A percentile compares a stretch with the other conserved stretches of the same genome.
phyloP scores from a whole-genome alignment of 2,329 filamentous ascomycete species.

The Lecanicillium sp. region DNA sequence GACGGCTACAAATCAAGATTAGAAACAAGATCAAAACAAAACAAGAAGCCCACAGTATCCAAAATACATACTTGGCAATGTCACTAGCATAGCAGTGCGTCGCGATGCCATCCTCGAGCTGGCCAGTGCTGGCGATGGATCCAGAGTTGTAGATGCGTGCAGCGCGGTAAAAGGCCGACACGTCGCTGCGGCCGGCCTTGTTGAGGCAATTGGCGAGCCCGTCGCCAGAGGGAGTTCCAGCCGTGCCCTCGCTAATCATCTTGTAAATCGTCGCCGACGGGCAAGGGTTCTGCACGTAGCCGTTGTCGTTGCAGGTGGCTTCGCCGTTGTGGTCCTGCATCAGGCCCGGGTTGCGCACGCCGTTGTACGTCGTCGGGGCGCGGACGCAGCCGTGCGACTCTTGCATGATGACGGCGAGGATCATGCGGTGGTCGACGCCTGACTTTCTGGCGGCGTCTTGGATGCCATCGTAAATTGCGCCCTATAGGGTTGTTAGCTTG shows the following conservation, averaged over 20 bases:
- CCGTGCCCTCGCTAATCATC: constrained; percentile 31
- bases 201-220: constrained; percentile 31
- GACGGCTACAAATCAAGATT: constrained; percentile 8
- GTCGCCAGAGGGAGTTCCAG: constrained; percentile 30
- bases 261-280: constrained; percentile 16
- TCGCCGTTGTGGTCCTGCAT: constrained; percentile 29
- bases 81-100: constrained; percentile 43
- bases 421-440: constrained; percentile 29
- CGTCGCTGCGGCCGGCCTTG: constrained; percentile 19
- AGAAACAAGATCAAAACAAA: background rate
- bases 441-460: constrained; percentile 18
- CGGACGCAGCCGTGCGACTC: constrained; percentile 36
- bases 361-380: constrained; percentile 29
- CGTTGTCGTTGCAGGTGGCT: constrained; percentile 25
- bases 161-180: constrained; percentile 34
- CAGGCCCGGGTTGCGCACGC: constrained; percentile 32
- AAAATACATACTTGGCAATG: constrained; percentile 25
- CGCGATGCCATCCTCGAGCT: constrained; percentile 31
- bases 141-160: constrained; percentile 45
- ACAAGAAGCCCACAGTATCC: too few relatives aligned
- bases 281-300: constrained; percentile 15
- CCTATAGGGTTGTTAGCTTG: constrained; percentile 1
- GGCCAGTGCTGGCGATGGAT: constrained; percentile 20
- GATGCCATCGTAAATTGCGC: constrained; percentile 23
- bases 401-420: constrained; percentile 35